These are phyloP conservation scores for Botryosphaeria agaves DNA, from an alignment of 2,329 filamentous ascomycete genomes.

Conservation along the genomic window DNA sequence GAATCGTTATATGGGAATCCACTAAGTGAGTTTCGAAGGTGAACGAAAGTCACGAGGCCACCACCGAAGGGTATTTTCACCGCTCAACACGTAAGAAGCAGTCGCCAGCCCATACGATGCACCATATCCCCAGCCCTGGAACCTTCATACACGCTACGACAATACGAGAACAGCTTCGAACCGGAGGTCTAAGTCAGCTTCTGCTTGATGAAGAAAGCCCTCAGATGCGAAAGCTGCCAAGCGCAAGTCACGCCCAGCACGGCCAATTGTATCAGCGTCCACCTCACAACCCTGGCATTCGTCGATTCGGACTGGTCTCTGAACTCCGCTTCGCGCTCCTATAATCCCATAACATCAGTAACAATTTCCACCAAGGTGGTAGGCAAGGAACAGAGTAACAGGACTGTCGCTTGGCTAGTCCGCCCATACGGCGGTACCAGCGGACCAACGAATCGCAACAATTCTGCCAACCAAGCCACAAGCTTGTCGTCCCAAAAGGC, in stretches of 20 bases:
- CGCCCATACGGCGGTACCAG: too few species aligned
- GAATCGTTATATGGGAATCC: too few species aligned
- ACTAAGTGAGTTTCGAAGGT: too few species aligned
- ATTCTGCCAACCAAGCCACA: neutral
- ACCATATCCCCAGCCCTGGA: too few species aligned
- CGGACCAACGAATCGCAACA: too few species aligned
- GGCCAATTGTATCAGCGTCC: constrained; percentile 79
- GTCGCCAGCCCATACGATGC: too few species aligned
- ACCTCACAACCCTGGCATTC: constrained; percentile 80
- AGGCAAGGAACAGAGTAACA: neutral
- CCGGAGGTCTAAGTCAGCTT: constrained; percentile 58
- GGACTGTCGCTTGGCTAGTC: neutral
- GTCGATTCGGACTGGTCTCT: constrained; percentile 91
- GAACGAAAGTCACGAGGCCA: too few species aligned
- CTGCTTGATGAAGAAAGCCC: constrained; percentile 99
- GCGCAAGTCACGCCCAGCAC: constrained; percentile 78
- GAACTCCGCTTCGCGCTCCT: constrained; percentile 97
- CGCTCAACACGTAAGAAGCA: too few species aligned
- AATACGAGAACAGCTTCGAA: too few species aligned
- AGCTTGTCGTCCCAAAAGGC: neutral
- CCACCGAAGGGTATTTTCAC: too few species aligned
- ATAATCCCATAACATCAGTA: constrained; percentile 5
- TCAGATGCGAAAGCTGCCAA: constrained; percentile 91
- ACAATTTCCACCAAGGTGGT: constrained; percentile 1
- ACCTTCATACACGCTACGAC: too few species aligned